Evolutionary conservation across 78 protist species (phyloP).

Genomic region (Dictyostelium capitatum): DNA sequence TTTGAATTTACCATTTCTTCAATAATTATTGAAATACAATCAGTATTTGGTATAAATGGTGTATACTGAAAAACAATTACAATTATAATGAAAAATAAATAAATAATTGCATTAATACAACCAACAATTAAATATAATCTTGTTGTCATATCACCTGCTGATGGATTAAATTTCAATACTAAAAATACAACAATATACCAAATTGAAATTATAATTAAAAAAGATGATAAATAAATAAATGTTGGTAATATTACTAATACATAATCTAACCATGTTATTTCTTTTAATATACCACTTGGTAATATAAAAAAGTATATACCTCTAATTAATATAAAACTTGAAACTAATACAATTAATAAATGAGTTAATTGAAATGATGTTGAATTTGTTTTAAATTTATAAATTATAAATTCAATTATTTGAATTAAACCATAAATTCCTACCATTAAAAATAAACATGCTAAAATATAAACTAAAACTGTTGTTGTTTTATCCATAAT

Average conservation of each 20-base stretch:
- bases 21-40: slow-evolving; percentile 2
- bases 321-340: slow-evolving; percentile 31
- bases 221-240: slow-evolving; percentile 40
- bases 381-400: neutral
- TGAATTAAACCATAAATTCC: slow-evolving; percentile 35
- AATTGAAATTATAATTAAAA: slow-evolving; percentile 15
- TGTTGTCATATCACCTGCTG: neutral
- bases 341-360: neutral
- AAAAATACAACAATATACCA: slow-evolving; percentile 40
- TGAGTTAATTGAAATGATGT: slow-evolving; percentile 17
- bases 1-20: neutral
- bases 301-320: slow-evolving; percentile 37
- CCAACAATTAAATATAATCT: neutral
- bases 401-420: neutral
- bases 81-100: slow-evolving; percentile 37
- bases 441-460: neutral
- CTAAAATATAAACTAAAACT: slow-evolving; percentile 24
- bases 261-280: slow-evolving; percentile 14
- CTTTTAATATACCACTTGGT: slow-evolving; percentile 26
- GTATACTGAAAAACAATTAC: slow-evolving; percentile 45
- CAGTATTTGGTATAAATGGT: neutral
- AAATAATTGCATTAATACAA: neutral
- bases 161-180: slow-evolving; percentile 5
- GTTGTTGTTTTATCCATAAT: slow-evolving; percentile 12
- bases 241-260: slow-evolving; percentile 46